phyloP scores from a whole-genome alignment of 768 basidiomycete genomes.

The Tylopilus cervinicoccineus region DNA sequence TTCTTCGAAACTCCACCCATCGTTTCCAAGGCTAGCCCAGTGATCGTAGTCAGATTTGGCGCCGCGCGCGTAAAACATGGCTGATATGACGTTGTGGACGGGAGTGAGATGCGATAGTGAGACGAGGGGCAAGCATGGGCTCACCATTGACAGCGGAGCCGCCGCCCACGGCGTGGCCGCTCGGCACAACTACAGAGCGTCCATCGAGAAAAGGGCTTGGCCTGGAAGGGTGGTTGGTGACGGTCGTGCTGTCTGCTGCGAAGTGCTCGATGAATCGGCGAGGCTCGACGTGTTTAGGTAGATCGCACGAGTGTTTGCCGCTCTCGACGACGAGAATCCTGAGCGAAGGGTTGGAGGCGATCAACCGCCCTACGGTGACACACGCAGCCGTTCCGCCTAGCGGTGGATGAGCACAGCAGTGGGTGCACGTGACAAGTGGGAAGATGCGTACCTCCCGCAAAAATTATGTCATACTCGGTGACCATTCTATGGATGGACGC shows the following conservation, averaged over 20 bases:
- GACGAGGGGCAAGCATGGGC: slow-evolving; percentile 6
- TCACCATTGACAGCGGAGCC: slow-evolving; percentile 60
- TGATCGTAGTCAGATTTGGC: slow-evolving; percentile 62
- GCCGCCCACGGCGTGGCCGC: slow-evolving; percentile 55
- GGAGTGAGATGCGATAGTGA: not conserved
- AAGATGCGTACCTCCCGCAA: not conserved
- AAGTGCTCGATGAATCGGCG: slow-evolving; percentile 47
- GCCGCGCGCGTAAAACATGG: slow-evolving; percentile 53
- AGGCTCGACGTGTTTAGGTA: slow-evolving; percentile 49
- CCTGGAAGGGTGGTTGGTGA: slow-evolving; percentile 38
- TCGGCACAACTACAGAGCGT: slow-evolving; percentile 41
- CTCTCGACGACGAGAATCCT: slow-evolving; percentile 61
- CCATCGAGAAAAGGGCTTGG: slow-evolving; percentile 42
- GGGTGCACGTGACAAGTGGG: not conserved
- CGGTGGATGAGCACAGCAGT: not conserved
- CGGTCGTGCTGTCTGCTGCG: slow-evolving; percentile 35
- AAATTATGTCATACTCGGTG: too few species aligned
- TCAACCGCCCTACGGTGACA: slow-evolving; percentile 48
- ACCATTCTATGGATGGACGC: too few species aligned
- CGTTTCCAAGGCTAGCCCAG: slow-evolving; percentile 48
- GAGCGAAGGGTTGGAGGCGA: slow-evolving; percentile 47
- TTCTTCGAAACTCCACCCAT: slow-evolving; percentile 57
- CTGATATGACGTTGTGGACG: slow-evolving; percentile 9
- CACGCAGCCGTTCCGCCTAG: slow-evolving; percentile 51
- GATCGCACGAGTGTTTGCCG: slow-evolving; percentile 48